phyloP scores from a whole-genome alignment of 352 stramenopile species.

The Chrysophaeum taylorii region DNA sequence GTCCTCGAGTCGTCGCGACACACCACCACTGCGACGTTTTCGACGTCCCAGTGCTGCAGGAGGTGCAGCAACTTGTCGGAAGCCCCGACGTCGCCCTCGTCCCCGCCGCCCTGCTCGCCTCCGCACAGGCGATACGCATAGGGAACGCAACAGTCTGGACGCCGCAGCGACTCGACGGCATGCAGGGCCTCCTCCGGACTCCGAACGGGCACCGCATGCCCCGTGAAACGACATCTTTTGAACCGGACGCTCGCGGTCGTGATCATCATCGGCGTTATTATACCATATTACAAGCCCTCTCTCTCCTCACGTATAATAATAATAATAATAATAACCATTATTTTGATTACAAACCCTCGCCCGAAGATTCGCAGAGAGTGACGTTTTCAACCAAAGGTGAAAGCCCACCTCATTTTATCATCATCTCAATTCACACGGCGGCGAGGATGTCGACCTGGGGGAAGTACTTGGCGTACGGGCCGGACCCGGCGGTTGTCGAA shows the following conservation, averaged over 20 bases:
- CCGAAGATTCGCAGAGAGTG: too few relatives aligned
- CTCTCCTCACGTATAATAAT: too few relatives aligned
- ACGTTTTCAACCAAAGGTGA: too few relatives aligned
- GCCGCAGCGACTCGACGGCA: not conserved
- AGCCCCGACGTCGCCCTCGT: conserved; percentile 45
- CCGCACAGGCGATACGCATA: not conserved
- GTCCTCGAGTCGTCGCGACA: conserved; percentile 38
- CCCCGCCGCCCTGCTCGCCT: conserved; percentile 42
- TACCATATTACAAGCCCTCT: too few relatives aligned
- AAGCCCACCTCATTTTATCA: too few relatives aligned
- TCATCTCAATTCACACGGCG: too few relatives aligned
- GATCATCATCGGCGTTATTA: not conserved
- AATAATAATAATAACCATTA: too few relatives aligned
- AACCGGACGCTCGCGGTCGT: not conserved
- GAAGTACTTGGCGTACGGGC: too few relatives aligned
- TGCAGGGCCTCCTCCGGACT: not conserved
- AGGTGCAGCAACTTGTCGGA: conserved; percentile 61
- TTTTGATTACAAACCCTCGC: too few relatives aligned
- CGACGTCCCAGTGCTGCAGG: conserved; percentile 63
- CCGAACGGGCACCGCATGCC: not conserved
- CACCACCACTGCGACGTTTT: conserved; percentile 56
- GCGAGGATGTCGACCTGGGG: too few relatives aligned
- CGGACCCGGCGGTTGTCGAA: too few relatives aligned
- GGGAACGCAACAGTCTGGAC: not conserved
- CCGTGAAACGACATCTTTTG: not conserved